Evolutionary conservation across 148 eudicot species (phyloP), one percentile per base, ranked within the genome.

Genomic region (Vaccinium corymbosum): DNA sequence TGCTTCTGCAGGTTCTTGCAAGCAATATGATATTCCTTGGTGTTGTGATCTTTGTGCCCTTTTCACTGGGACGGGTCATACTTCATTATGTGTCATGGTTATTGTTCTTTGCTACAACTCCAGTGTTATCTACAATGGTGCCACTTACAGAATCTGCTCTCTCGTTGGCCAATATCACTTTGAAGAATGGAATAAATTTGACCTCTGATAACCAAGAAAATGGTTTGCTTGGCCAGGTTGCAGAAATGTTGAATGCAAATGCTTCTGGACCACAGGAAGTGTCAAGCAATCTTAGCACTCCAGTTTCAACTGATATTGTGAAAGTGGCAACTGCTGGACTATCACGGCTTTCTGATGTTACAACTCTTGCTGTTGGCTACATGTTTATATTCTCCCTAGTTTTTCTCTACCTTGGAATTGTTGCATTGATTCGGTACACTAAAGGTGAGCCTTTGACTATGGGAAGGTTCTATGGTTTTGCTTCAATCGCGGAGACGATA

Each of bases 21-120:
- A 94, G 99, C 92, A 97, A 97, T 90, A 91, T 92, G 94, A 92
- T 97, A 85, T 97, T 94, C 85, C 98, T 97, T 87, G 97, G 93
- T 48, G 97, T 94, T 85, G 95, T 97, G 51, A 91, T 97, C 72
- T 93, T 93, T 88, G 89, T 94, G 81, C 99, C 99, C 85, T 97
- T 97, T 86, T 90, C 97, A 49, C 85, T 97, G 27, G 99, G 99
- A 80, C 95, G 99, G 76, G 83, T 94, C 42, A 93, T 93, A 86
- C 89, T 94, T 71, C 93, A 94, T 86, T 91, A 92, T 50, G 19
- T 92, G 32, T 90, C 98, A 29, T 93, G 98, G 98, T 38, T 94
- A 77, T 81, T 97, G 87, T 87, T 92, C 62, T 91, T 95, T 76
- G 92, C 98, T 22, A 80, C 94, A 57, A 86, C 82, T 82, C 95